Evolutionary conservation across 108 stramenopile species (phyloP), one percentile per base, ranked within the genome.

Genomic region (Licmophora abbreviata): DNA sequence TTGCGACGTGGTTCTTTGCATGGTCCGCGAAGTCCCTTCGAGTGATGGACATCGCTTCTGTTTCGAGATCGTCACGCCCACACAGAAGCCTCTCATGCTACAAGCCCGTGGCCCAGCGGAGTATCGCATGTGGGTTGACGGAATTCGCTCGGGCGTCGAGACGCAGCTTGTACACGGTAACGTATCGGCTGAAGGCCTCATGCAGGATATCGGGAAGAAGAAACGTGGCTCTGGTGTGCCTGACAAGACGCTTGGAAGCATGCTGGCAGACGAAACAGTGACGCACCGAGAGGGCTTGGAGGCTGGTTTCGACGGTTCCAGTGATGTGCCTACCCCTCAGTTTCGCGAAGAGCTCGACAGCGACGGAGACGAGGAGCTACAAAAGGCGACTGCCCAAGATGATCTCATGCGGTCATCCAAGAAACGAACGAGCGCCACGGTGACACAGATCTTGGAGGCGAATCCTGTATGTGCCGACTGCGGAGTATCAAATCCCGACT

Each of bases 1-100:
- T 44, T 94, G 93, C 58, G 92, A 94, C 50, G 83, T 94, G 44
- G 78, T 94, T 15, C 68, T 96, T 25, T 93, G 87, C 61, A 89
- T 92, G 20, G 92, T 96, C 3, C 71, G 87, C 41, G 91, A 90
- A 52, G 66, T 73, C 1, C n/a, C n/a, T n/a, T 72, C 82, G 25
- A 63, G 66, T 29, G 87, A 86, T 51, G 69, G 73, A 0, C 50
- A 52, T 8, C 61, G 93, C 5, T 94, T 84, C 48, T 88, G 83
- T 43, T 96, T 96, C 63, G 91, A 96, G 61, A 85, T 96, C 21
- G 76, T 92, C 45, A 92, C 84, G 22, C 93, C 95, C 3, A 83
- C 69, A 48, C 81, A 83, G 26, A 77, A 86, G 48, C 80, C 92
- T 22, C 73, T 93, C 32, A 57, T 89, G 57, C 51, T 96, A n/a